A percentile compares a stretch with the other conserved stretches of the same genome.
Evolutionary conservation across 1,139 yeast species (phyloP).

Genomic region (Entelexis paramagnoliae): DNA sequence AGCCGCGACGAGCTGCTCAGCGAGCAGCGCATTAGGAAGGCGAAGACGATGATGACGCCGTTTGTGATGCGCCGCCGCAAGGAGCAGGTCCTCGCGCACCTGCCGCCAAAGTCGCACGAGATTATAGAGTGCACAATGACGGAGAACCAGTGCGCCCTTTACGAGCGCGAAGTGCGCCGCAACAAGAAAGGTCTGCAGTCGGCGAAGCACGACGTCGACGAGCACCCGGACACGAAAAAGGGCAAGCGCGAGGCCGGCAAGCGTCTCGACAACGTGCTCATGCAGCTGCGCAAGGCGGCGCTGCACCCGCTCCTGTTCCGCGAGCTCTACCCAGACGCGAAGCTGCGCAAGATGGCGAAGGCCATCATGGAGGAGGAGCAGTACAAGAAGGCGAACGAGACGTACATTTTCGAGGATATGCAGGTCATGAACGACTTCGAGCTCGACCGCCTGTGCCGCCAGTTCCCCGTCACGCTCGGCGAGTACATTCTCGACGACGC

Average conservation of each 20-base stretch:
- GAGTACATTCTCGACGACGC: slow-evolving; percentile 43
- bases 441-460: slow-evolving; percentile 59
- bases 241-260: slow-evolving; percentile 24
- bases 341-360: slow-evolving; percentile 55
- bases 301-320: slow-evolving; percentile 94
- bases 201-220: slow-evolving; percentile 21
- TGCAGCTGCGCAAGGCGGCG: slow-evolving; percentile 93
- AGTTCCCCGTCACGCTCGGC: slow-evolving; percentile 57
- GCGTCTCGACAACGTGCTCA: slow-evolving; percentile 42
- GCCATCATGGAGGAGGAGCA: slow-evolving; percentile 72
- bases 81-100: slow-evolving; percentile 78
- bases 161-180: slow-evolving; percentile 45
- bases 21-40: slow-evolving; percentile 81
- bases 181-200: slow-evolving; percentile 32
- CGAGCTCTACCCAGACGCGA: slow-evolving; percentile 44
- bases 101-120: slow-evolving; percentile 64
- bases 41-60: slow-evolving; percentile 97
- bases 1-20: slow-evolving; percentile 55
- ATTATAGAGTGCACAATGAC: slow-evolving; percentile 57
- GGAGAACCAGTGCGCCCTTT: slow-evolving; percentile 48
- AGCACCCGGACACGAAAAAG: slow-evolving; percentile 31
- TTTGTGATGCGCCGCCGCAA: slow-evolving; percentile 86
- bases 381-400: slow-evolving; percentile 62
- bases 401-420: slow-evolving; percentile 84
- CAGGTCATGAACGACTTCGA: slow-evolving; percentile 92